These are phyloP conservation scores for Excoecaria agallocha DNA, from an alignment of 345 rosid species.

Conservation along the genomic window DNA sequence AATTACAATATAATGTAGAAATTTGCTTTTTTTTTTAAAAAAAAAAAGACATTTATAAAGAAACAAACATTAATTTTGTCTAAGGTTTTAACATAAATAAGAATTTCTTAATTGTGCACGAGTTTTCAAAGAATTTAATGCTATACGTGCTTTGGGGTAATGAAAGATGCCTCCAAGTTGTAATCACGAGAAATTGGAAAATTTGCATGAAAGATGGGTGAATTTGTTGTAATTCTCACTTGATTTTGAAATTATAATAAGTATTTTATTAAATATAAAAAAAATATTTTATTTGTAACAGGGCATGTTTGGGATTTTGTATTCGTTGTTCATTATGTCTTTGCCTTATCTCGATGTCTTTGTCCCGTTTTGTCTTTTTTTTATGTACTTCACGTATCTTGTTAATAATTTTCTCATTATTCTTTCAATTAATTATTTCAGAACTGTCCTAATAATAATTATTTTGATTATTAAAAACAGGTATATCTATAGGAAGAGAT, in stretches of 20 bases:
- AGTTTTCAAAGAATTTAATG: neutral
- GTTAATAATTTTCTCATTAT: neutral
- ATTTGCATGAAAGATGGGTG: no score
- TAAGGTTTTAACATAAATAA: neutral
- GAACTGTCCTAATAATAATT: no score
- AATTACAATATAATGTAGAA: no score
- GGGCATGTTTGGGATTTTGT: constrained; percentile 17
- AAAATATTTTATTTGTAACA: neutral
- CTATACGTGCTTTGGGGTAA: neutral
- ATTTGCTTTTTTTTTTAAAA: no score
- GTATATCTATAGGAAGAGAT: neutral
- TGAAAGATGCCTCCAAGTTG: constrained; percentile 7
- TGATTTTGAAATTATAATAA: neutral
- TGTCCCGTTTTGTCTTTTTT: neutral
- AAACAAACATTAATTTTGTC: neutral
- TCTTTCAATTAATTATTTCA: no score
- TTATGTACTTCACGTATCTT: neutral
- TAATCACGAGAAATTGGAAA: no score
- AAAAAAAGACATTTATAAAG: no score
- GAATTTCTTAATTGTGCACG: no score
- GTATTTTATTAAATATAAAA: neutral
- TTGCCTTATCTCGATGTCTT: neutral
- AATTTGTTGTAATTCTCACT: neutral
- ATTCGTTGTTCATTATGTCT: constrained; percentile 7
- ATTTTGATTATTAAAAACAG: no score